These are phyloP conservation scores for Thelephora ganbajun DNA, from an alignment of 768 basidiomycete species.

Conservation along the genomic window DNA sequence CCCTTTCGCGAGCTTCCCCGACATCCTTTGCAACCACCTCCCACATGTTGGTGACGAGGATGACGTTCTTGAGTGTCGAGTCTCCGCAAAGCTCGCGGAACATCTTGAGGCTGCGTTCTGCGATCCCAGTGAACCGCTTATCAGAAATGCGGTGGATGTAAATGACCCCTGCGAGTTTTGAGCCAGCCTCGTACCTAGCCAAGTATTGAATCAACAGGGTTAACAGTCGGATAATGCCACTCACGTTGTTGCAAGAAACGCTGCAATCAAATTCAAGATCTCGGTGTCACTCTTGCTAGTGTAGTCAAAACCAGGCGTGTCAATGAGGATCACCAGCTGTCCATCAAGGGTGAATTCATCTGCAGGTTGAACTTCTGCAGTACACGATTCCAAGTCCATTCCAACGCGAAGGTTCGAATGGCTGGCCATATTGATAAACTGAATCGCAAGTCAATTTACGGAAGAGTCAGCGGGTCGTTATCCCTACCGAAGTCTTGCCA, in stretches of 20 bases:
- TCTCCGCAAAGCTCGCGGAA: slow-evolving; percentile 23
- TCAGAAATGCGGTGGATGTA: slow-evolving; percentile 23
- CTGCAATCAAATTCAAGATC: slow-evolving; percentile 7
- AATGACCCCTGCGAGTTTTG: slow-evolving; percentile 18
- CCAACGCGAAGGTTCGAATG: slow-evolving; percentile 34
- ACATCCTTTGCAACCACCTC: slow-evolving; percentile 11
- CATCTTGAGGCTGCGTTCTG: slow-evolving; percentile 19
- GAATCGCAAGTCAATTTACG: slow-evolving; percentile 35
- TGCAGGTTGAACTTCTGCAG: slow-evolving; percentile 26
- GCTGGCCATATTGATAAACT: no score
- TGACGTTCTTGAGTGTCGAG: slow-evolving; percentile 14
- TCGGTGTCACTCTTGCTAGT: slow-evolving; percentile 17
- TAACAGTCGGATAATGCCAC: background rate
- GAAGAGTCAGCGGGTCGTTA: no score
- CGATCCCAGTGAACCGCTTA: slow-evolving; percentile 17
- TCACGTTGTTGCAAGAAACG: slow-evolving; percentile 5
- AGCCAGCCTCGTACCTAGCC: slow-evolving; percentile 4
- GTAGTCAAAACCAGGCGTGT: slow-evolving; percentile 52
- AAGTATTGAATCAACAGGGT: no score
- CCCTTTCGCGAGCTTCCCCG: slow-evolving; percentile 4
- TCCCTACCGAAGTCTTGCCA: slow-evolving; percentile 9
- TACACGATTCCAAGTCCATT: slow-evolving; percentile 34
- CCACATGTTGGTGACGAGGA: slow-evolving; percentile 26
- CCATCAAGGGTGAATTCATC: slow-evolving; percentile 32
- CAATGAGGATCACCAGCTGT: slow-evolving; percentile 31